Conservation (phyloP, 129 eudicot species). For the Flaveria ramosissima region DNA sequence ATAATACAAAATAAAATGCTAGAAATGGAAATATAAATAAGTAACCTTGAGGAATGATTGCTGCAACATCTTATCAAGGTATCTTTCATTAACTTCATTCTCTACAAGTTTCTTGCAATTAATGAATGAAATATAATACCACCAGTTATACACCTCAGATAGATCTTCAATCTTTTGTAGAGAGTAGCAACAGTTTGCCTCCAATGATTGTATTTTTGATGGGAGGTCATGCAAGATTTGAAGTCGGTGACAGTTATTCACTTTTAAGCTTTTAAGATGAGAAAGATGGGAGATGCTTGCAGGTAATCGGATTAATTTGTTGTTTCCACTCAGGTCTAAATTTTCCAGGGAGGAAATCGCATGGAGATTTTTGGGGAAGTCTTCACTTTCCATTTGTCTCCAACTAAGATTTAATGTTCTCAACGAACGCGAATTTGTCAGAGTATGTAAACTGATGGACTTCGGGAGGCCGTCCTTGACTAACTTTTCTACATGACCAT, state of each 20-base stretch:
- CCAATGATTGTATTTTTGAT: neutral
- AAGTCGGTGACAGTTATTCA: neutral
- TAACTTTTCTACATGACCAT: neutral
- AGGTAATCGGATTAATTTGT: neutral
- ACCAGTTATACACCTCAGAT: neutral
- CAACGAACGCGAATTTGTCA: neutral
- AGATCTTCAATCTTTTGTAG: constrained; percentile 13
- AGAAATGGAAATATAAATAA: neutral
- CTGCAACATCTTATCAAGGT: neutral
- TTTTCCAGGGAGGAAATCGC: neutral
- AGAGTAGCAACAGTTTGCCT: neutral
- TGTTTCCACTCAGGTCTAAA: neutral
- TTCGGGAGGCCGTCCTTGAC: neutral
- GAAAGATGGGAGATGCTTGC: neutral
- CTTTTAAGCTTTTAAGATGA: neutral
- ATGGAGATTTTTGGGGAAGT: neutral
- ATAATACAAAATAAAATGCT: neutral
- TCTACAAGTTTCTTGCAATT: neutral
- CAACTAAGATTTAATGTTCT: neutral
- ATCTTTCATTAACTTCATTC: no score
- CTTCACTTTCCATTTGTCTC: neutral
- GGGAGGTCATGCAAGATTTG: neutral
- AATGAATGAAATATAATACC: neutral
- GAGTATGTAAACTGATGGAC: neutral
- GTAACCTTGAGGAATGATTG: constrained; percentile 4